phyloP scores from a whole-genome alignment of 495 filamentous ascomycete species.

The Neurospora terricola region DNA sequence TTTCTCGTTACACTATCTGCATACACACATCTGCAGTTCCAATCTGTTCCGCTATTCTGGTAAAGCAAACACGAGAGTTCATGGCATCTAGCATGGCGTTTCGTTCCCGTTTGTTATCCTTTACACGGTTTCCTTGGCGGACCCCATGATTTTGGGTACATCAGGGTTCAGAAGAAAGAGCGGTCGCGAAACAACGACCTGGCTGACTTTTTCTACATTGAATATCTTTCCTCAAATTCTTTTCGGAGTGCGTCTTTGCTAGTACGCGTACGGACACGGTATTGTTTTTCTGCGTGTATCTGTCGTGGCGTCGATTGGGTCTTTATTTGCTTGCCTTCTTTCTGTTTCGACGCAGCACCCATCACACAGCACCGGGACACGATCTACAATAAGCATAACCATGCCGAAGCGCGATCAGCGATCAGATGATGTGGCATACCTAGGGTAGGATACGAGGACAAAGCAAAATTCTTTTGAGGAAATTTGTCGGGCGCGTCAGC shows the following conservation, averaged over 20 bases:
- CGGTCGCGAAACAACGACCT: background rate
- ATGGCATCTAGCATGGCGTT: background rate
- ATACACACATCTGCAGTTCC: background rate
- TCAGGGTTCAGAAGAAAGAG: background rate
- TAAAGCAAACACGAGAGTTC: background rate
- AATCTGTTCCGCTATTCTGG: background rate
- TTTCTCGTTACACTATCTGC: background rate
- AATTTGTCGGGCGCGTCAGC: background rate
- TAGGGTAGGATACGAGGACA: background rate
- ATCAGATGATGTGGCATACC: background rate
- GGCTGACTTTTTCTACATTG: background rate
- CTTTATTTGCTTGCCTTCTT: background rate
- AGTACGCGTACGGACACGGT: background rate
- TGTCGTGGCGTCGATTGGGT: background rate
- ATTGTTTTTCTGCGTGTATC: background rate
- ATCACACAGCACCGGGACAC: background rate
- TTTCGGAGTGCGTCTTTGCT: background rate
- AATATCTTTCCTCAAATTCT: background rate
- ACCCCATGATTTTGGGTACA: background rate
- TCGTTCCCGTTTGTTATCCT: background rate
- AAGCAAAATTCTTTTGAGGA: background rate
- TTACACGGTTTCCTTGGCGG: background rate
- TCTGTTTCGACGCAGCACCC: background rate
- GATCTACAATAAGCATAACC: background rate
- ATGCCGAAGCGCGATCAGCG: background rate